phyloP scores from a whole-genome alignment of 495 filamentous ascomycete species.

The Aspergillus olivimuriae region DNA sequence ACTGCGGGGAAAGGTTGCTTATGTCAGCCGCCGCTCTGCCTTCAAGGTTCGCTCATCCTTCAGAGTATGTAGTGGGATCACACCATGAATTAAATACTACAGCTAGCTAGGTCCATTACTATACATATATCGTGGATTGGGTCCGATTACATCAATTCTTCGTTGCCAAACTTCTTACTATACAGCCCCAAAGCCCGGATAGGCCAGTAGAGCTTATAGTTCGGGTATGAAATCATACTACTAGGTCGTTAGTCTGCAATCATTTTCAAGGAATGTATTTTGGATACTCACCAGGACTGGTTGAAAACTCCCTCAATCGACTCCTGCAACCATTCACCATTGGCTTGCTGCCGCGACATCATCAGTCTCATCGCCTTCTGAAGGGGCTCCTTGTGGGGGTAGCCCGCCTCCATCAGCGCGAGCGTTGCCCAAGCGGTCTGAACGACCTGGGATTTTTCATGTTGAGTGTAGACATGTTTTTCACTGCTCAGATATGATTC shows the following conservation, averaged over 20 bases:
- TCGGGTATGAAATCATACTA: conserved; percentile 98
- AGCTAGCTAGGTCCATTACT: too few species aligned
- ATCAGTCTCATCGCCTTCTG: conserved; percentile 71
- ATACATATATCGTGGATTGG: not conserved
- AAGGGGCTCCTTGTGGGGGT: conserved; percentile 68
- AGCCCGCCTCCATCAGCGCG: conserved; percentile 76
- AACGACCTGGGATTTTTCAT: conserved; percentile 71
- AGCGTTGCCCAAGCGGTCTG: conserved; percentile 91
- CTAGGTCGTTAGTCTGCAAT: conserved; percentile 59
- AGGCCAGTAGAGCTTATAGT: conserved; percentile 96
- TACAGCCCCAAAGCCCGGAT: conserved; percentile 92
- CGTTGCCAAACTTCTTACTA: conserved; percentile 66
- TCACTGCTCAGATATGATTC: conserved; percentile 80
- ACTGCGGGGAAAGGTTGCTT: not conserved
- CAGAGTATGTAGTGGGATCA: not conserved
- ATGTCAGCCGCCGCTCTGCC: not conserved
- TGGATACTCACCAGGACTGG: conserved; percentile 71
- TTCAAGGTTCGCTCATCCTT: too few species aligned
- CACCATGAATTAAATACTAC: not conserved
- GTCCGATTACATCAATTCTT: conserved; percentile 39
- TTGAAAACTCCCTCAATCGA: conserved; percentile 98
- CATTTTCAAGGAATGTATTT: conserved; percentile 41
- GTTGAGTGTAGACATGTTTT: conserved; percentile 53
- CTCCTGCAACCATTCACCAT: conserved; percentile 94
- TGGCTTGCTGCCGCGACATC: conserved; percentile 74